Conservation (phyloP, 139 green algal genomes). For the Chlorella sp. region DNA sequence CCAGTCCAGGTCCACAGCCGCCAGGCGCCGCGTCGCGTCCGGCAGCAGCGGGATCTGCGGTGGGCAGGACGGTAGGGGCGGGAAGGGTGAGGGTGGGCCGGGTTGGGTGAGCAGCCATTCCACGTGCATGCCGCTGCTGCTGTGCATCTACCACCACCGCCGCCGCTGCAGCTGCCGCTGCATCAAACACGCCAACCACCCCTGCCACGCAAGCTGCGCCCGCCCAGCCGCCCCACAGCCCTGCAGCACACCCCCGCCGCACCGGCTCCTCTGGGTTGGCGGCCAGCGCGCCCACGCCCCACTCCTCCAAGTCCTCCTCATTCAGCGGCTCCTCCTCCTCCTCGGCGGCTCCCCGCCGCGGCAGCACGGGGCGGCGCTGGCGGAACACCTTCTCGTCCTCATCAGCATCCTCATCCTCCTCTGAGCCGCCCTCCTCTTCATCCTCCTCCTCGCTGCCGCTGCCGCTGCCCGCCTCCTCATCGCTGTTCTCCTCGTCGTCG, state of each 20-base stretch:
- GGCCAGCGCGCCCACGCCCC: conserved; percentile 78
- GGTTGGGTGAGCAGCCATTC: too few relatives aligned
- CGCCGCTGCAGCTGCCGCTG: not conserved
- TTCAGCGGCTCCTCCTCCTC: conserved; percentile 34
- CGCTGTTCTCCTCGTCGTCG: conserved; percentile 36
- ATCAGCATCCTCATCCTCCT: conserved; percentile 31
- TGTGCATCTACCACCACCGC: too few relatives aligned
- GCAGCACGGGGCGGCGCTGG: not conserved
- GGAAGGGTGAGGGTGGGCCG: too few relatives aligned
- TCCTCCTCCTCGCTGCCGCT: conserved; percentile 15
- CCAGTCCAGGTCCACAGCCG: conserved; percentile 95
- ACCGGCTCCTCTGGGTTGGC: conserved; percentile 74
- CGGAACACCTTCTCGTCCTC: conserved; percentile 44
- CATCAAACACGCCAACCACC: not conserved
- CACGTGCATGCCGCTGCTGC: too few relatives aligned
- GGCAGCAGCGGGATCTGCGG: conserved; percentile 40
- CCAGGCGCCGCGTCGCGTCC: conserved; percentile 68
- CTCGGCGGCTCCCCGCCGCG: conserved; percentile 12
- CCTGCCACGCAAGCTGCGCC: too few relatives aligned
- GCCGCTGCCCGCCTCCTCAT: conserved; percentile 1
- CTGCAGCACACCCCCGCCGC: not conserved
- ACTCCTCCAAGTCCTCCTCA: conserved; percentile 59
- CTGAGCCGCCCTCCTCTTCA: conserved; percentile 10
- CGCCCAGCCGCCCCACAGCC: too few relatives aligned
- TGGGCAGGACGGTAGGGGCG: not conserved